phyloP scores from a whole-genome alignment of 371 early-diverging fungal genomes.

The Syncephalastrum racemosum region DNA sequence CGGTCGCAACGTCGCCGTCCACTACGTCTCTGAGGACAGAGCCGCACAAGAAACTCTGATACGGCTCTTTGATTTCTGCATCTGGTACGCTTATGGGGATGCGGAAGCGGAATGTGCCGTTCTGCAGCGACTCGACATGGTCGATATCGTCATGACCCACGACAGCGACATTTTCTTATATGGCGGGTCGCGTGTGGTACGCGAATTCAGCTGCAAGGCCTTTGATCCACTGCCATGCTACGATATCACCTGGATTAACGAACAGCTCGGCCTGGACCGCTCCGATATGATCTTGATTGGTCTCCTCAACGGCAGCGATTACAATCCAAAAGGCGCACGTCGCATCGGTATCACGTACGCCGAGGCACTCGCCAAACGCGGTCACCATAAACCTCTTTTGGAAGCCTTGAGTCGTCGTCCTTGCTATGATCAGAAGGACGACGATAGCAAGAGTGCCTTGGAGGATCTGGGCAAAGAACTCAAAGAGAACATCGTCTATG shows the following conservation, averaged over 20 bases:
- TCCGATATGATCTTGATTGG: constrained; percentile 46
- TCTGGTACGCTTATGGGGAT: constrained; percentile 43
- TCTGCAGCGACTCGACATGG: constrained; percentile 30
- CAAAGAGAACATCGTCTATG: not conserved
- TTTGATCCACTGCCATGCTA: constrained; percentile 19
- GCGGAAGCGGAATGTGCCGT: constrained; percentile 49
- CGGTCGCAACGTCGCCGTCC: constrained; percentile 19
- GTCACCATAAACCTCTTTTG: constrained; percentile 21
- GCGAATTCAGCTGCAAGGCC: constrained; percentile 28
- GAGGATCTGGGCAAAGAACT: not conserved
- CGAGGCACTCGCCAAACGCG: constrained; percentile 27
- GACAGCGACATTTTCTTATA: constrained; percentile 43
- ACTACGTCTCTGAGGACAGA: constrained; percentile 12
- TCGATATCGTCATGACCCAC: constrained; percentile 36
- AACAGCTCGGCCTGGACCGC: constrained; percentile 24
- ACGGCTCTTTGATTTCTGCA: constrained; percentile 23
- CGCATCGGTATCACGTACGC: constrained; percentile 31
- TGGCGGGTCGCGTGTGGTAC: constrained; percentile 35
- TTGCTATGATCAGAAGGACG: not conserved
- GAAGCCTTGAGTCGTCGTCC: constrained; percentile 14
- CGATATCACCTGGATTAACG: constrained; percentile 26
- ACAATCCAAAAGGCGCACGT: constrained; percentile 24
- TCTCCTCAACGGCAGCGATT: constrained; percentile 37
- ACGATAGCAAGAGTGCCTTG: not conserved
- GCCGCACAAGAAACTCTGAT: constrained; percentile 16